Evolutionary conservation across 2,329 filamentous ascomycete species (phyloP).

Genomic region (Leptodontidium sp.): DNA sequence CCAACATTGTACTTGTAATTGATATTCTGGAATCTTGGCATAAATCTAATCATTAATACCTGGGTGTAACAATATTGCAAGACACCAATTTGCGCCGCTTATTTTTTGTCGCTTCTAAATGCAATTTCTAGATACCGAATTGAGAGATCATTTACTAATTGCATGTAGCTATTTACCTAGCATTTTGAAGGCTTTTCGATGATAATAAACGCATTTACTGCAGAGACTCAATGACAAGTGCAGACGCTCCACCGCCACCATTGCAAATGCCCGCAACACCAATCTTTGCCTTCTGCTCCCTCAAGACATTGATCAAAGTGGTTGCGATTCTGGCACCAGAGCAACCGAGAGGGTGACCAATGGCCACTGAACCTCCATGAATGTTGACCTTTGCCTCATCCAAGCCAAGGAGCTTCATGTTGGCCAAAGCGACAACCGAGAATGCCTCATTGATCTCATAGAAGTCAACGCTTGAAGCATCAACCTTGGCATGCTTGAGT

Average conservation of each 20-base stretch:
- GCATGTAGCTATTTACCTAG: neutral
- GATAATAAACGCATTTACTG: constrained; percentile 37
- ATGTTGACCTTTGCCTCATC: constrained; percentile 90
- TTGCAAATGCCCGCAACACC: constrained; percentile 97
- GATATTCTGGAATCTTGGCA: no score
- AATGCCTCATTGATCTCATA: constrained; percentile 99
- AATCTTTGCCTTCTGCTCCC: constrained; percentile 91
- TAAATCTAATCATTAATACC: no score
- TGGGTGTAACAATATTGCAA: no score
- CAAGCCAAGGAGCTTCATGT: constrained; percentile 89
- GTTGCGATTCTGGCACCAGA: constrained; percentile 94
- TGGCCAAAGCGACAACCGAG: constrained; percentile 93
- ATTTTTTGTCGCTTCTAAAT: no score
- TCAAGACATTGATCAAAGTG: constrained; percentile 87
- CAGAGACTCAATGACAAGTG: constrained; percentile 81
- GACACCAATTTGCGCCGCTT: no score
- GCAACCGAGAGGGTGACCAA: constrained; percentile 93
- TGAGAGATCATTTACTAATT: neutral
- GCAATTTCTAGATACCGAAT: no score
- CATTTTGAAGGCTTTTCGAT: neutral
- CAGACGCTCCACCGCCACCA: constrained; percentile 93
- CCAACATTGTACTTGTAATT: neutral
- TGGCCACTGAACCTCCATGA: constrained; percentile 92
- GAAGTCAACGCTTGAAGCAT: constrained; percentile 80
- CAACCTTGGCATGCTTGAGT: constrained; percentile 89